Percentiles rank a stretch among this genome's conserved stretches.
Evolutionary conservation across 2,329 filamentous ascomycete species (phyloP).

Genomic region (Pseudocercospora pini-densiflorae): DNA sequence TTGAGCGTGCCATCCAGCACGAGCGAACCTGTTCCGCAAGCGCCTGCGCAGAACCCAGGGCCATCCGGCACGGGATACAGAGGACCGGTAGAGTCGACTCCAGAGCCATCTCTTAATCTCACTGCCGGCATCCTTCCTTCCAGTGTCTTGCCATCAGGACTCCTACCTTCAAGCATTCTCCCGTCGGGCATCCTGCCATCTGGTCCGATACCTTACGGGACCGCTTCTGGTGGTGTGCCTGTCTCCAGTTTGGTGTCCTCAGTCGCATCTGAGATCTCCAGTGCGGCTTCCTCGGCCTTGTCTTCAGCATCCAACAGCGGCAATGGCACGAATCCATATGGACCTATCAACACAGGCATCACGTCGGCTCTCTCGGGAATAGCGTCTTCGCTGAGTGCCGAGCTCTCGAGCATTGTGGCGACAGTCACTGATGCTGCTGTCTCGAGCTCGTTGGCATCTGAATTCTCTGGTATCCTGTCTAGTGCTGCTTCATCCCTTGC

Average conservation of each 20-base stretch:
- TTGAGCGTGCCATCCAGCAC: conserved; percentile 11
- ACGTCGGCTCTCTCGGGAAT: conserved; percentile 36
- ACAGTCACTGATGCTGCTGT: conserved; percentile 37
- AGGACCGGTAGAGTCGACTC: neutral
- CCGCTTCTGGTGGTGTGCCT: conserved; percentile 4
- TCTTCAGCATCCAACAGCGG: conserved; percentile 24
- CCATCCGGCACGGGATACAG: neutral
- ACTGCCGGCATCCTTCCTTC: conserved; percentile 1
- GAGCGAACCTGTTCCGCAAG: neutral
- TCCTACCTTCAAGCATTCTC: neutral
- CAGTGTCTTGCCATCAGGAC: neutral
- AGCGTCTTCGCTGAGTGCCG: conserved; percentile 35
- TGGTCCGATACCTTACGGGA: conserved; percentile 1
- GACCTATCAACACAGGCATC: conserved; percentile 14
- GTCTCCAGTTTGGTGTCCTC: conserved; percentile 32
- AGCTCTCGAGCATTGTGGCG: conserved; percentile 36
- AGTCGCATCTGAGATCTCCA: conserved; percentile 29
- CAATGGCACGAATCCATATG: conserved; percentile 18
- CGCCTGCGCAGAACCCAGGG: neutral
- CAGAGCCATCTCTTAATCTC: neutral
- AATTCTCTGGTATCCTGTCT: conserved; percentile 38
- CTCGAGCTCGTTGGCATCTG: conserved; percentile 35
- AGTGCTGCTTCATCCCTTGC: conserved; percentile 36
- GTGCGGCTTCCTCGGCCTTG: conserved; percentile 26
- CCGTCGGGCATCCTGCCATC: conserved; percentile 9